These are phyloP conservation scores for Polytrichum commune DNA, from an alignment of 225 moss, liverwort and hornwort genomes.

Conservation along the genomic window DNA sequence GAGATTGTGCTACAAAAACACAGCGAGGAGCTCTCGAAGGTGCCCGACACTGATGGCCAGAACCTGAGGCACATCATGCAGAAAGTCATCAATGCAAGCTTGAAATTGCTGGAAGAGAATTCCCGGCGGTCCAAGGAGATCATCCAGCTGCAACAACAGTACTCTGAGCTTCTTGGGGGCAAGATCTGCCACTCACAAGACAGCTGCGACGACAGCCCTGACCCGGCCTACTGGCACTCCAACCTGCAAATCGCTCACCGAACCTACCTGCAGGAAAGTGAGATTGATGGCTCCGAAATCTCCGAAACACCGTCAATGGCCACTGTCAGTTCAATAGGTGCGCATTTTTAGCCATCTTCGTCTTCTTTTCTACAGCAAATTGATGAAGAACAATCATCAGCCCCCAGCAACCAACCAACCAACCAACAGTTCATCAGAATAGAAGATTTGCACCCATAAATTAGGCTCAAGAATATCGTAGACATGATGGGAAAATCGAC, in stretches of 20 bases:
- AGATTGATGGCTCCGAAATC: conserved; percentile 71
- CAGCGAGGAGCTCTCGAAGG: conserved; percentile 77
- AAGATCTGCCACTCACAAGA: conserved; percentile 56
- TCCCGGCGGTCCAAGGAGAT: conserved; percentile 79
- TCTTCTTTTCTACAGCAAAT: too few relatives aligned
- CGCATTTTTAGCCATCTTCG: conserved; percentile 10
- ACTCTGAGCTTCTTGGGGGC: conserved; percentile 67
- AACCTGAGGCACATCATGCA: conserved; percentile 88
- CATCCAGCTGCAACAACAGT: conserved; percentile 72
- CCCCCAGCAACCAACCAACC: too few relatives aligned
- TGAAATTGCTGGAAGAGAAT: conserved; percentile 87
- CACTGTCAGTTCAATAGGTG: conserved; percentile 38
- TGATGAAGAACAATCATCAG: too few relatives aligned
- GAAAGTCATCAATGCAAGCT: conserved; percentile 91
- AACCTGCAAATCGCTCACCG: conserved; percentile 36
- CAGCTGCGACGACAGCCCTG: conserved; percentile 74
- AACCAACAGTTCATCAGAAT: too few relatives aligned
- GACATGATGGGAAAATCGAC: too few relatives aligned
- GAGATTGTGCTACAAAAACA: conserved; percentile 86
- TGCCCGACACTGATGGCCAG: conserved; percentile 68
- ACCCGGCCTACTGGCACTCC: conserved; percentile 55
- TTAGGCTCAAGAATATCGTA: too few relatives aligned
- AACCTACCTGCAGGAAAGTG: conserved; percentile 57
- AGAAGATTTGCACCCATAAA: too few relatives aligned
- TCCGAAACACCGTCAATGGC: conserved; percentile 62